Evolutionary conservation across 306 rosid genomes (phyloP), one percentile per base, ranked within the genome.

Genomic region (Cicer judaicum): DNA sequence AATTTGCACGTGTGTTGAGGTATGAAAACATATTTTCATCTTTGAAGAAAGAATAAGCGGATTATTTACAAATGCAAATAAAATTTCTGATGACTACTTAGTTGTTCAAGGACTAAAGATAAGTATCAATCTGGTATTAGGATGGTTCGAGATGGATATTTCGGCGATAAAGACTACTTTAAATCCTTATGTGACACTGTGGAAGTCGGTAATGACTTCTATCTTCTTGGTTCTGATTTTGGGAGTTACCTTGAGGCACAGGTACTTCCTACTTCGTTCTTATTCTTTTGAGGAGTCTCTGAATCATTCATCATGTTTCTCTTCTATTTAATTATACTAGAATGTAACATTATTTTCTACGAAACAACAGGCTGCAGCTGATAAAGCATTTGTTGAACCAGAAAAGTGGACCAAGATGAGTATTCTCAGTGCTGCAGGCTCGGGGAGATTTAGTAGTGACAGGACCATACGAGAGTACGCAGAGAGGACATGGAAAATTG

Each of bases 391-490:
- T 40, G 75, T 81, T 21, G 87, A 89, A 76, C 82, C 84, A 41
- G 83, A 85, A 50, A 85, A 79, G 83, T 89, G 95, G 95, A 84
- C 84, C 6, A 73, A 61, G 75, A 89, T 89, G 95, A 87, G 92
- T 86, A 87, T 89, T 75, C 89, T 87, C 38, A 80, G 90, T 73
- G 79, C 85, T 14, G 92, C 95, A 7, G 90, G 89, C 24, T 89
- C 95, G 19, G 90, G 92, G 46, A 84, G 86, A 57, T 89, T 89
- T 72, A 89, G 95, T 82, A 89, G 92, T 72, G 95, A 89, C 81
- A 80, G 89, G 55, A 87, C 90, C 72, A 89, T 89, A 68, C 75
- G 82, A 64, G 90, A 89, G 18, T 87, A 89, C 13, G 92, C 95
- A 12, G 87, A 85, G 67, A 78, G 83, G 59, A 85, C 85, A 48